Evolutionary conservation across 1,139 yeast genomes (phyloP).

Genomic region (Zhuliangozyma blackwelliae): DNA sequence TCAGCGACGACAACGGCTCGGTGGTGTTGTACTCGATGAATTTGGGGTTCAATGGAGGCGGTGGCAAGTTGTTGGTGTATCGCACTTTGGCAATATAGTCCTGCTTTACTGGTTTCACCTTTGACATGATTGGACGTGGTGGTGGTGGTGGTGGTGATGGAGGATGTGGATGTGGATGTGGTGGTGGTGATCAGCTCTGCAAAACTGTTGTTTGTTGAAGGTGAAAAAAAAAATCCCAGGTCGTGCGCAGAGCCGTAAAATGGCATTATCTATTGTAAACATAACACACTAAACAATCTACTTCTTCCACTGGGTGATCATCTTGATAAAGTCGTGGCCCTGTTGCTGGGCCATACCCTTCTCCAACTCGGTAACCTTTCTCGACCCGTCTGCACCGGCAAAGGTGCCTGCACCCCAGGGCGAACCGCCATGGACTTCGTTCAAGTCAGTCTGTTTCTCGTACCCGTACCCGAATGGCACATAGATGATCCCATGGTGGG

Average conservation of each 20-base stretch:
- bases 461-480: constrained; percentile 37
- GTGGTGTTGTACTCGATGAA: constrained; percentile 54
- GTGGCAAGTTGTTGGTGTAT: constrained; percentile 84
- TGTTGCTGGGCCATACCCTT: constrained; percentile 30
- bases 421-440: constrained; percentile 36
- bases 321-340: constrained; percentile 30
- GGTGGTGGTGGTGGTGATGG: neutral
- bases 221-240: too few species aligned
- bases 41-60: constrained; percentile 92
- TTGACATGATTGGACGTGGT: constrained; percentile 17
- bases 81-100: constrained; percentile 86
- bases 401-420: constrained; percentile 43
- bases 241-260: too few species aligned
- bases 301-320: constrained; percentile 13
- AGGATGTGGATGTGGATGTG: too few species aligned
- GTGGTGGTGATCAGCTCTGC: too few species aligned
- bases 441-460: constrained; percentile 23
- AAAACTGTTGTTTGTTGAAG: too few species aligned
- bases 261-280: too few species aligned
- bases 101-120: constrained; percentile 53
- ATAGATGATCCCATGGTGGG: constrained; percentile 36
- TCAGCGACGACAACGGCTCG: constrained; percentile 34
- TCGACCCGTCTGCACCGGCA: constrained; percentile 36
- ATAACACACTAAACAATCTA: neutral
- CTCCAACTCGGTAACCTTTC: constrained; percentile 31